Base-by-base conservation (phyloP, 192 early-diverging fungal genomes). In the Entomortierella parvispora region DNA sequence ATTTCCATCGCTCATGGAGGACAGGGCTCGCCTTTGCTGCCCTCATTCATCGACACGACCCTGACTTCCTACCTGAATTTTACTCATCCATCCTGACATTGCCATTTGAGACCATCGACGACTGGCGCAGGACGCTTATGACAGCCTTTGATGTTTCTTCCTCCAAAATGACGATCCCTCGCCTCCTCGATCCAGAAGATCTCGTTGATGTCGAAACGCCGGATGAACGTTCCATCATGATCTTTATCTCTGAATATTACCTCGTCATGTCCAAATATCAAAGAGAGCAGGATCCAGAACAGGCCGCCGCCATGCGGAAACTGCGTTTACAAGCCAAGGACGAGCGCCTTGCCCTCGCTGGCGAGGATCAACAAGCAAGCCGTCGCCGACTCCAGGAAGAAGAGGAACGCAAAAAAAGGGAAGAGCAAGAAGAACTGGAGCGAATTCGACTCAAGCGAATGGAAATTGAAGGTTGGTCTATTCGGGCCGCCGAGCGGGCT, bases 1-100 rank as follows among this genome's bases (percentile, higher is more conserved):
- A 86, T 57, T 86, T 86, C 62, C 78, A 79, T 57, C 58, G 80
- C 37, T 83, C 85, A 4, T 86, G 85, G 85, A 40, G 85, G 58
- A 83, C 69, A n/a, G 85, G 85, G 6, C 77, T 86, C 20, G 82
- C 81, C 11, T 86, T 86, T 60, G 69, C 79, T 31, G 72, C 83
- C 20, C 61, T 86, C 18, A 84, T 86, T 40, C 82, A 82, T 55
- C 69, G 79, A 52, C 79, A 82, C 28, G 79, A 85, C 44, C 85
- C 82, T 25, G 68, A 65, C 12, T 70, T 79, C 43, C 52, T 86
- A 15, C 80, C 85, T 40, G 78, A 86, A 37, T 61, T 86, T 47
- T 81, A 81, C 48, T 26, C 66, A 1, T 29, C 50, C n/a, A 61
- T 80, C 40, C 50, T 86, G 8, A 68, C 71, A 22, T 18, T 77